Base-by-base conservation (phyloP, 2,329 filamentous ascomycete genomes). In the Arachnopeziza araneosa region DNA sequence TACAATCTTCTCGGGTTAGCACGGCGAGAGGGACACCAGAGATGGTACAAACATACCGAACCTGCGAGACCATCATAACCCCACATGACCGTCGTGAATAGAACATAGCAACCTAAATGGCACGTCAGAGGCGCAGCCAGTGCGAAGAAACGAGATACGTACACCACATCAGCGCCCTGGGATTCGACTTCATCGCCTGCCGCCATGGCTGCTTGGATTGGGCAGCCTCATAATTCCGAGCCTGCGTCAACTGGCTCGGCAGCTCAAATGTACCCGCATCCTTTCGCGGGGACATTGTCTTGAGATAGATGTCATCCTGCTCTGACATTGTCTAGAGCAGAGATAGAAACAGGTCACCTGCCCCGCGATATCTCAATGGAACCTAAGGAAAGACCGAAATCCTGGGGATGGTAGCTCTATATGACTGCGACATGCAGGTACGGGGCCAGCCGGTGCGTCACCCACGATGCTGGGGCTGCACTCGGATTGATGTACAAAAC, bases 61-160 rank as follows among this genome's bases (percentile, higher is more conserved):
- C 64, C 61, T n/a, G 64, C 66, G 10, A 68, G 53, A 7, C 66
- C 64, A 59, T 68, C 64, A 61, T 66, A 66, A 1, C 66, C 66
- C 66, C 66, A 68, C 61, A 66, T 66, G 21, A 66, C 61, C 55
- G 64, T 66, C 14, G 60, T 66, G 44, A 65, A 66, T 9, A 68
- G 44, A 14, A 60, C 52, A 57, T 65, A 66, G 9, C 36, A 60
- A 44, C 64, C 64, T 66, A 22, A 51, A 8, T 30, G 1, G 4
- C 21, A 36, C 14, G 54, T 62, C 49, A 61, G 48, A 24, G 21
- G 24, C 26, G n/a, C 26, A 48, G 19, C 22, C 32, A 44, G 22
- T 24, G 24, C 8, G 24, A 23, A 14, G 14, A 12, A 10, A 7
- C 5, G 14, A 24, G 24, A 23, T 24, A 62, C 62, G 22, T 36